Base-by-base conservation (phyloP, 441 rosid genomes). In the Flueggea neowawraea region DNA sequence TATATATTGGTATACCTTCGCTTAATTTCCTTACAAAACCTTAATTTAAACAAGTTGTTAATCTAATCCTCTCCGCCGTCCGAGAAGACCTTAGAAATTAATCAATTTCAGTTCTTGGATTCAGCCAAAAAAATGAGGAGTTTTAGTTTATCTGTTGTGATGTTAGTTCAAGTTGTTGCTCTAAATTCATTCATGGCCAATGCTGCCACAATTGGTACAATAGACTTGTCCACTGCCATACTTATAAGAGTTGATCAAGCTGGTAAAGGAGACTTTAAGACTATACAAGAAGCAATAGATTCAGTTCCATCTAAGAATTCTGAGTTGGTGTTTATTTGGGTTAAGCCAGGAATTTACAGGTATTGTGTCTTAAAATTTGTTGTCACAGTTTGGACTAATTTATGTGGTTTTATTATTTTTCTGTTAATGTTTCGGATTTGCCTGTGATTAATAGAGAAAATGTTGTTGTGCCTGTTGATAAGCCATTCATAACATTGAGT, bases 271-370 rank as follows among this genome's bases (percentile, higher is more conserved):
- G 88, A 90, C 66, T 87, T 82, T 49, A 66, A 10, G 61, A 82
- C 61, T 60, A 90, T 90, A 56, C 89, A 87, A 66, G 92, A 80
- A 31, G 97, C 95, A 16, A 67, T 90, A 16, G 86, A 85, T 14
- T 75, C 84, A 17, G 79, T 90, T 65, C 90, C 92, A 12, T 68
- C 84, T 12, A 69, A 68, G 41, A 81, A 84, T 47, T 58, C 72
- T 3, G 65, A 81, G 3, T 55, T 69, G 45, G 62, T 77, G 50
- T 76, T 73, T 75, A 82, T 90, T 55, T 70, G 73, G 76, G 81
- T 90, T 58, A 80, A 81, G 71, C 93, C 97, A 13, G 95, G 95
- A 69, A 75, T 68, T 11, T 90, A 90, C 79, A 71, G 88, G 90
- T 83, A 16, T 65, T 22, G 28, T 2, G 43, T 43, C 3, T 43